phyloP scores from a whole-genome alignment of 345 rosid genomes.

The Erodium maritimum region DNA sequence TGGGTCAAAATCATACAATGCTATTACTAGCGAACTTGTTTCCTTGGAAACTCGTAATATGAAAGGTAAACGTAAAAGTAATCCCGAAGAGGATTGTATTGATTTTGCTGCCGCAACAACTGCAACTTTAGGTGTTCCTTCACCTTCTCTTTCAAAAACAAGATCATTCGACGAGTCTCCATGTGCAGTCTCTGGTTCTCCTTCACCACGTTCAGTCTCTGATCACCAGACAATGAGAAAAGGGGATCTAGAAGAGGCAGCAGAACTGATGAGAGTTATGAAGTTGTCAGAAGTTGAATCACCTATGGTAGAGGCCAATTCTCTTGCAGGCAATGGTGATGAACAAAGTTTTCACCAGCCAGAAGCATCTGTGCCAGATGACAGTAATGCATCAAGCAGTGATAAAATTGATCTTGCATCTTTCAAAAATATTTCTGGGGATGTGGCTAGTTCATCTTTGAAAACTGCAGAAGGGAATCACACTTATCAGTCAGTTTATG shows the following conservation, averaged over 20 bases:
- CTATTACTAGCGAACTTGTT: constrained; percentile 81
- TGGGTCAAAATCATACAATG: constrained; percentile 81
- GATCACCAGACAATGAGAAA: constrained; percentile 33
- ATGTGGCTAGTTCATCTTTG: constrained; percentile 16
- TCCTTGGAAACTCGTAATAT: constrained; percentile 53
- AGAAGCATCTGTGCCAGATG: constrained; percentile 23
- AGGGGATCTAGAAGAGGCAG: constrained; percentile 83
- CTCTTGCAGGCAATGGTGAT: constrained; percentile 16
- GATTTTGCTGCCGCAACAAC: constrained; percentile 98
- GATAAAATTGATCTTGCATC: constrained; percentile 15
- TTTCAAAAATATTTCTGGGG: constrained; percentile 16
- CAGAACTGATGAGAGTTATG: constrained; percentile 56
- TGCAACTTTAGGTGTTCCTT: constrained; percentile 89
- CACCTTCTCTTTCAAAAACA: constrained; percentile 72
- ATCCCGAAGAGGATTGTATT: constrained; percentile 54
- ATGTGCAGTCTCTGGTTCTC: constrained; percentile 17
- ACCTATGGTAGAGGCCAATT: constrained; percentile 14
- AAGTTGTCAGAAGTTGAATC: constrained; percentile 48
- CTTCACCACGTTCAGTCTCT: constrained; percentile 44
- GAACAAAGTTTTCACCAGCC: constrained; percentile 14
- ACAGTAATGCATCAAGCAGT: constrained; percentile 12
- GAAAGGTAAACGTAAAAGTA: constrained; percentile 27
- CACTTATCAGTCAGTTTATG: constrained; percentile 21
- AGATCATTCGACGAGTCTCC: constrained; percentile 64
- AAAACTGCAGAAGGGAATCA: constrained; percentile 19